A percentile compares a stretch with the other conserved stretches of the same genome.
Conservation (phyloP, 2,329 filamentous ascomycete genomes). For the Fusarium tupiense region DNA sequence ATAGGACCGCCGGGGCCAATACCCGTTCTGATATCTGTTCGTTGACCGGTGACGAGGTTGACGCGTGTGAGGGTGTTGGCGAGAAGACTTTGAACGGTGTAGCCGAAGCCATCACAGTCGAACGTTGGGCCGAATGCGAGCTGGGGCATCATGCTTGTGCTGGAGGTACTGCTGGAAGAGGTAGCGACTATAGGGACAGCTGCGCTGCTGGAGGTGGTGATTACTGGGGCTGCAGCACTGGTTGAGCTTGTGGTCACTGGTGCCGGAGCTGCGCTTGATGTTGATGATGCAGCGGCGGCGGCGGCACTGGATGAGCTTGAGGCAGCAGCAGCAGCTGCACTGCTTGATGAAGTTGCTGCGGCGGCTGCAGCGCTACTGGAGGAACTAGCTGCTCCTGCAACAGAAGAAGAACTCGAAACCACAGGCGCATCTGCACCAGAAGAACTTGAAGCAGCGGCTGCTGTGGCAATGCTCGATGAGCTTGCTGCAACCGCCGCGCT, state of each 20-base stretch:
- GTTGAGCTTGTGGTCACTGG: background rate
- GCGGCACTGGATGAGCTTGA: background rate
- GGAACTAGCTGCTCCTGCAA: background rate
- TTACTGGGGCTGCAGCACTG: background rate
- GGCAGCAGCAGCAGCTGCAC: background rate
- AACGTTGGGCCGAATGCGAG: constrained; percentile 22
- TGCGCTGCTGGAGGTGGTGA: background rate
- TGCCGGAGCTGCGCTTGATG: background rate
- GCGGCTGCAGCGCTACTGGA: background rate
- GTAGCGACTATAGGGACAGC: background rate
- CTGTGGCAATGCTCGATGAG: background rate
- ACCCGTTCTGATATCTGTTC: background rate
- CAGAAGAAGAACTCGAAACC: background rate
- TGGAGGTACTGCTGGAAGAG: background rate
- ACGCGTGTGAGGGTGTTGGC: constrained; percentile 7
- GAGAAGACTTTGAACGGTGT: background rate
- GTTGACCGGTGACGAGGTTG: constrained; percentile 4
- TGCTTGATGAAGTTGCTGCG: background rate
- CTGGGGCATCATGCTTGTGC: background rate
- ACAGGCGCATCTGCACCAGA: background rate
- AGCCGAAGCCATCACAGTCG: constrained; percentile 23
- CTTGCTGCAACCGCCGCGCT: background rate
- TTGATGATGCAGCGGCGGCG: background rate
- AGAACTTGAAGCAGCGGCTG: background rate
- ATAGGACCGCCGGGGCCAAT: constrained; percentile 13